phyloP scores from a whole-genome alignment of 129 eudicot genomes.

The Deinandra increscens region DNA sequence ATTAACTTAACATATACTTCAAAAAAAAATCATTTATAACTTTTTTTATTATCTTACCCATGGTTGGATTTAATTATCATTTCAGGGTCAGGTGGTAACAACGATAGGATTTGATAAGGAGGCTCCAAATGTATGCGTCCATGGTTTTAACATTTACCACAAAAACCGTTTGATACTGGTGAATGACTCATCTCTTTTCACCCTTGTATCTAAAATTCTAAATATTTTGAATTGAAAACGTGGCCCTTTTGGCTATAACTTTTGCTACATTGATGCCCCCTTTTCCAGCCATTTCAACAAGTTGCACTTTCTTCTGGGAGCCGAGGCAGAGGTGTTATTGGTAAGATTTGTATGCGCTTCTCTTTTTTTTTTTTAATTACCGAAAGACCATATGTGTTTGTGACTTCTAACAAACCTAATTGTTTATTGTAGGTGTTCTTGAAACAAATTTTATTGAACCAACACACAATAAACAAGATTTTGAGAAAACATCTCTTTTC shows the following conservation, averaged over 20 bases:
- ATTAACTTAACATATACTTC: background rate
- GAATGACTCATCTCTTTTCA: slow-evolving; percentile 18
- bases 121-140: slow-evolving; percentile 67
- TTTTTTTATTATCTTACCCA: background rate
- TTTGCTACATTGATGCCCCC: background rate
- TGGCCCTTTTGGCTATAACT: background rate
- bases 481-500: slow-evolving; percentile 77
- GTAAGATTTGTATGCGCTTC: slow-evolving; percentile 35
- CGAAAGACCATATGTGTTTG: background rate
- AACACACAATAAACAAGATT: slow-evolving; percentile 88
- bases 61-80: slow-evolving; percentile 13
- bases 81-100: slow-evolving; percentile 67
- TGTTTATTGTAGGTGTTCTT: slow-evolving; percentile 56
- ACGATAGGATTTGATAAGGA: slow-evolving; percentile 88
- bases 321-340: slow-evolving; percentile 92
- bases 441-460: slow-evolving; percentile 90
- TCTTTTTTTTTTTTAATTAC: background rate
- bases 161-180: slow-evolving; percentile 95
- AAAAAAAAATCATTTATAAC: no score
- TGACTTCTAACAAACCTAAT: background rate
- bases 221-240: background rate
- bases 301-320: slow-evolving; percentile 45
- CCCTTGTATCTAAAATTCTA: no score
- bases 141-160: slow-evolving; percentile 92
- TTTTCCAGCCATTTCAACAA: slow-evolving; percentile 60